Evolutionary conservation across 164 flowering plant species (phyloP), one percentile per base, ranked within the genome.

Genomic region (Cinnamomum chago): DNA sequence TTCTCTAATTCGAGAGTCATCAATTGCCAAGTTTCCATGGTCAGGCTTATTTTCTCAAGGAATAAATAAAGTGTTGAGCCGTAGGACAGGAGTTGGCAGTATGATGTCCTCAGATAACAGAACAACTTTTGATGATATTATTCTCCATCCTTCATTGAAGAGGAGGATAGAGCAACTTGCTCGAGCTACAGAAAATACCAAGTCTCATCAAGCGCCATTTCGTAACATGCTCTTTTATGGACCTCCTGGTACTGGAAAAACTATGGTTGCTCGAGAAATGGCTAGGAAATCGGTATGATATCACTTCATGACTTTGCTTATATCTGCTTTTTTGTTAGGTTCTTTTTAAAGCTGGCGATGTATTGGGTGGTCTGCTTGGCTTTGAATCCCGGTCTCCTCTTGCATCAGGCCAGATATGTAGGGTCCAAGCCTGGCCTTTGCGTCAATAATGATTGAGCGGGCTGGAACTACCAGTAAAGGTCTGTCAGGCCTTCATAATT

Each of bases 211-310:
- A 82, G 99, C 99, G 72, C 98, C 99, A 15, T 95, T 95, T 35
- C 90, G 97, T n/a, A 95, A 93, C 82, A 93, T 93, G 99, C 85
- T 95, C 47, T 95, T 93, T 80, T 95, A 95, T 84, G 99, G 99
- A 20, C 99, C 99, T 65, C 99, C 99, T 77, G 99, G 99, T 67
- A 93, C 99, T 60, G 99, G 99, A 12, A 95, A 95, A 90, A 95
- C 99, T 60, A 85, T 95, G 97, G 98, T 95, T 78, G 98, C 99
- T 22, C 90, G 88, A 81, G 98, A 95, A 84, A 95, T 95, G 70
- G 95, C 97, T 73, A 80, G 88, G 75, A 93, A 88, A 87, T 95
- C 99, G 86, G 99, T 93, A 88, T 62, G 70, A 14, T 64, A 2
- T 74, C 66, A 58, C 27, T 25, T 52, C 20, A 60, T 79, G 62